Evolutionary conservation across 768 basidiomycete genomes (phyloP).

Genomic region (Mycena metata): DNA sequence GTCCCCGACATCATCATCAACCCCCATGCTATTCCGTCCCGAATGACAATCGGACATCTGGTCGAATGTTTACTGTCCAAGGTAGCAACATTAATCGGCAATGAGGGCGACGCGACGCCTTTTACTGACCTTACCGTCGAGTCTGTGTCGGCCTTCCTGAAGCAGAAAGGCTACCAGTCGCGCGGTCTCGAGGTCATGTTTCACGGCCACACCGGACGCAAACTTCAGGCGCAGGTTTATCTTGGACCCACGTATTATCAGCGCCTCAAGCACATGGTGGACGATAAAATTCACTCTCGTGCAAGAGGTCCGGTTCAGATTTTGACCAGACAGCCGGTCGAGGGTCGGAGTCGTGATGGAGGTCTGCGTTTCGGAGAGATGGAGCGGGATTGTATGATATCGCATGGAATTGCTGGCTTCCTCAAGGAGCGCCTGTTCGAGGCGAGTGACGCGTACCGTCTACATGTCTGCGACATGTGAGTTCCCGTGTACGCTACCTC

Average conservation of each 20-base stretch:
- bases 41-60: slow-evolving; percentile 99
- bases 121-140: slow-evolving; percentile 99
- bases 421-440: slow-evolving; percentile 97
- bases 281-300: slow-evolving; percentile 99
- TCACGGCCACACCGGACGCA: slow-evolving; percentile 98
- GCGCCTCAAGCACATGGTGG: slow-evolving; percentile 99
- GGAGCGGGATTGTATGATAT: slow-evolving; percentile 99
- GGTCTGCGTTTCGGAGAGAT: slow-evolving; percentile 99
- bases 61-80: slow-evolving; percentile 98
- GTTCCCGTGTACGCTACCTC: neutral
- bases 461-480: slow-evolving; percentile 97
- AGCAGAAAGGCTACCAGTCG: slow-evolving; percentile 94
- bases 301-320: slow-evolving; percentile 98
- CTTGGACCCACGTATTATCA: slow-evolving; percentile 99
- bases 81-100: slow-evolving; percentile 94
- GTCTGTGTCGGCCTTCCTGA: slow-evolving; percentile 92
- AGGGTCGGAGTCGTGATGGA: slow-evolving; percentile 98
- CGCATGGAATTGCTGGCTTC: slow-evolving; percentile 98
- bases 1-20: slow-evolving; percentile 99
- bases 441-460: slow-evolving; percentile 91
- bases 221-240: slow-evolving; percentile 98
- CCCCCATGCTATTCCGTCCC: slow-evolving; percentile 99
- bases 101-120: slow-evolving; percentile 98
- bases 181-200: slow-evolving; percentile 99
- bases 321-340: slow-evolving; percentile 96